These are phyloP conservation scores for Torulaspora delbrueckii DNA, from an alignment of 805 yeast species.

Conservation along the genomic window DNA sequence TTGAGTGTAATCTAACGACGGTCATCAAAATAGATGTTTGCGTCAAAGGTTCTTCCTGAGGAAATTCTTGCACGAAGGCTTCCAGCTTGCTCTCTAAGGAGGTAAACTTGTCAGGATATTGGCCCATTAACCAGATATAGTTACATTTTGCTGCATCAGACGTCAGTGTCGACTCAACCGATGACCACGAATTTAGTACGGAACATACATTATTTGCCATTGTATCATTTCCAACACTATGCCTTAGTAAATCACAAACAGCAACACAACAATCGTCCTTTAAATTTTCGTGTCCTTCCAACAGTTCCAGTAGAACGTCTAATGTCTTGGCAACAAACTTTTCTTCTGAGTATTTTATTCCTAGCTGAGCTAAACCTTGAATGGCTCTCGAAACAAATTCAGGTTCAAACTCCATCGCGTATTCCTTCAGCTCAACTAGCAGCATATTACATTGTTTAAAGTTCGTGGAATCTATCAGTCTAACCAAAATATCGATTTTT, in stretches of 20 bases:
- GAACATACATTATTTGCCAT: conserved; percentile 28
- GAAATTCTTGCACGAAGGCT: conserved; percentile 46
- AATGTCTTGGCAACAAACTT: conserved; percentile 50
- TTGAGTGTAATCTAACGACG: conserved; percentile 51
- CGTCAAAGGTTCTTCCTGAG: conserved; percentile 54
- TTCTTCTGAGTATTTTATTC: conserved; percentile 50
- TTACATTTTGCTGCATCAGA: conserved; percentile 45
- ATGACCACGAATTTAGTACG: conserved; percentile 36
- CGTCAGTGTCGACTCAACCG: conserved; percentile 45
- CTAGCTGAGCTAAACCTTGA: conserved; percentile 65
- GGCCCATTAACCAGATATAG: conserved; percentile 69
- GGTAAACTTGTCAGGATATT: conserved; percentile 59
- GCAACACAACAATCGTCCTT: conserved; percentile 57
- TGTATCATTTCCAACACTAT: conserved; percentile 45
- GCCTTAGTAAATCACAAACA: conserved; percentile 60
- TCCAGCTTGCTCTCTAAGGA: conserved; percentile 45
- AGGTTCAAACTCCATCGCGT: conserved; percentile 80
- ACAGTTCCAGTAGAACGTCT: conserved; percentile 53
- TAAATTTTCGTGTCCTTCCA: conserved; percentile 60
- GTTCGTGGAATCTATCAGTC: conserved; percentile 53
- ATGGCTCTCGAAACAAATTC: conserved; percentile 66
- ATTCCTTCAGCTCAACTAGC: conserved; percentile 69
- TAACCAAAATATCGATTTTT: conserved; percentile 67
- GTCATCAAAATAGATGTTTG: conserved; percentile 59
- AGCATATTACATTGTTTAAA: conserved; percentile 50